Conservation (phyloP, 2,329 filamentous ascomycete genomes). For the Alternaria tenuissima region DNA sequence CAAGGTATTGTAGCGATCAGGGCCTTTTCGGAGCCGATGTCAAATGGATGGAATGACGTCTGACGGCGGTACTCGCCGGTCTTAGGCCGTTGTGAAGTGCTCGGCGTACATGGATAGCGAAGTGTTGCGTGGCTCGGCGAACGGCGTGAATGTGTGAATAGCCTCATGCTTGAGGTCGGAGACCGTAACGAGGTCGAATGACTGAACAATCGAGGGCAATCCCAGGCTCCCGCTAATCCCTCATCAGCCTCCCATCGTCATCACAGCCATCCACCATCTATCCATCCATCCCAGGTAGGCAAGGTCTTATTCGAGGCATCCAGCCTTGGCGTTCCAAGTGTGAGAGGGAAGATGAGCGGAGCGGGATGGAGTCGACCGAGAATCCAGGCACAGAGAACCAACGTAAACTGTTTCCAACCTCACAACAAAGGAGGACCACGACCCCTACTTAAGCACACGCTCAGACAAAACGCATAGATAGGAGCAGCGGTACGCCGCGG, state of each 20-base stretch:
- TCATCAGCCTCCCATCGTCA: not conserved
- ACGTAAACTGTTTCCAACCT: not conserved
- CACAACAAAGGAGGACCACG: not conserved
- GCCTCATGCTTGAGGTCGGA: slow-evolving; percentile 4
- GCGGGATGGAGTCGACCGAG: not conserved
- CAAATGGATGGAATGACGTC: not conserved
- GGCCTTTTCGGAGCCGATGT: not conserved
- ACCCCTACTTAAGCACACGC: slow-evolving; percentile 20
- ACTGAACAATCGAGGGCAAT: not conserved
- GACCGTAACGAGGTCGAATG: not conserved
- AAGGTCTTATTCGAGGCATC: slow-evolving; percentile 2
- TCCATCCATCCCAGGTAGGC: slow-evolving; percentile 4
- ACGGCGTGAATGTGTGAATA: slow-evolving; percentile 4
- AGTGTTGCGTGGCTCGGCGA: slow-evolving; percentile 7
- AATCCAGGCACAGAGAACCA: not conserved
- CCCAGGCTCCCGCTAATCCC: not conserved
- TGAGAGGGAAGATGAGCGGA: slow-evolving; percentile 14
- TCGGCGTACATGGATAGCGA: not conserved
- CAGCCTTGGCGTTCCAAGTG: slow-evolving; percentile 20
- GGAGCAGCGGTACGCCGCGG: slow-evolving; percentile 5
- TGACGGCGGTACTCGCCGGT: slow-evolving; percentile 5
- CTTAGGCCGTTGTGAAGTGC: not conserved
- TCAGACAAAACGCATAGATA: slow-evolving; percentile 6
- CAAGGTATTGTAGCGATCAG: slow-evolving; percentile 5
- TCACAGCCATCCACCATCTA: not conserved